Conservation (phyloP, 2,329 filamentous ascomycete genomes). For the Alternaria ethzedia region DNA sequence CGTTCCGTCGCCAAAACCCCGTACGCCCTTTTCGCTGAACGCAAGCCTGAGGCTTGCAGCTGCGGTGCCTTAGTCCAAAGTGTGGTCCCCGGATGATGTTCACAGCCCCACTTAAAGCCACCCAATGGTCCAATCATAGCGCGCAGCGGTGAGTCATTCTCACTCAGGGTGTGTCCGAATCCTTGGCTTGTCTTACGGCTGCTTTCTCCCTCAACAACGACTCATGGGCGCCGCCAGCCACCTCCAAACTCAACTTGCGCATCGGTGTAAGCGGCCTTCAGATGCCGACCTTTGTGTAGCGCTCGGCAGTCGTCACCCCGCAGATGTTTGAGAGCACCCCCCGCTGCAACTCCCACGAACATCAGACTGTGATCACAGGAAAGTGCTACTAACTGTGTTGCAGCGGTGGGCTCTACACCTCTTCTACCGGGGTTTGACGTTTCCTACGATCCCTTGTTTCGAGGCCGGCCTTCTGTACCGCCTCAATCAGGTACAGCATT, state of each 20-base stretch:
- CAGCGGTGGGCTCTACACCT: background rate
- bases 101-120: background rate
- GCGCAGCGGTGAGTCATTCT: conserved; percentile 23
- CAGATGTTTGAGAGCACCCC: background rate
- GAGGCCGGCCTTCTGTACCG: background rate
- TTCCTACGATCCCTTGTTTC: background rate
- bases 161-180: conserved; percentile 12
- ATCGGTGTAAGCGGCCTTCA: background rate
- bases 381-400: background rate
- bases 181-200: background rate
- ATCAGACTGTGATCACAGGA: background rate
- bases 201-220: background rate
- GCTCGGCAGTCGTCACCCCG: background rate
- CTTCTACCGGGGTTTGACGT: background rate
- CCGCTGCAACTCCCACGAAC: background rate
- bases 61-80: background rate
- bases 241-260: background rate
- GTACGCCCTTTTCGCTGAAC: background rate
- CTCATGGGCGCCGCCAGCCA: background rate
- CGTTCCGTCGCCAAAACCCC: background rate
- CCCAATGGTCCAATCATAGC: conserved; percentile 6
- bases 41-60: background rate
- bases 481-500: background rate
- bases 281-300: background rate
- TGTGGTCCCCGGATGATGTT: background rate